Evolutionary conservation across 192 early-diverging fungal genomes (phyloP).

Genomic region (Backusella australiensis): DNA sequence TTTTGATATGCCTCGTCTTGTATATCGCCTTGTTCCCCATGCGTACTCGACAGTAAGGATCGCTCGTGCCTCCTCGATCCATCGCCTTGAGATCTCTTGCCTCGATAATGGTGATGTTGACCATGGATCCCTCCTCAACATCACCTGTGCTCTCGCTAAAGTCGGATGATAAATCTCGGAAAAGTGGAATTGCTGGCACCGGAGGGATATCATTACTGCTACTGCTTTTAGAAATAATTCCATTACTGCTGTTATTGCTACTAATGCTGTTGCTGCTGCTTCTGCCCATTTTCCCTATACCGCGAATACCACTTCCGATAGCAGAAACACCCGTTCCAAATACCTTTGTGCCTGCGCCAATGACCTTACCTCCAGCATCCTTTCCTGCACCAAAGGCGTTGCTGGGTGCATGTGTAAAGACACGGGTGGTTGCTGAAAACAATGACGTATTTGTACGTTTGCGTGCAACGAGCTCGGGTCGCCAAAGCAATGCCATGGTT

Average conservation of each 20-base stretch:
- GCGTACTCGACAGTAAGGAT: constrained; percentile 65
- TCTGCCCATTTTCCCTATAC: constrained; percentile 15
- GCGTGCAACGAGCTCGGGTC: constrained; percentile 42
- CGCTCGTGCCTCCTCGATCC: constrained; percentile 55
- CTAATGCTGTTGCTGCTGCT: constrained; percentile 26
- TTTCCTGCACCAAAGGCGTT: constrained; percentile 54
- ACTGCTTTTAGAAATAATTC: constrained; percentile 32
- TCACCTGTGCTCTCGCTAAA: neutral
- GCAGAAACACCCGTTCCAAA: constrained; percentile 18
- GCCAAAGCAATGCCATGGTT: constrained; percentile 57
- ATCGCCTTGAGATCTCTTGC: constrained; percentile 44
- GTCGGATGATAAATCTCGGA: neutral
- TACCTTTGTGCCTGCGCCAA: constrained; percentile 40
- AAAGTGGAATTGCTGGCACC: neutral
- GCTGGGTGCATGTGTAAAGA: constrained; percentile 49
- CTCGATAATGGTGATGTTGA: constrained; percentile 42
- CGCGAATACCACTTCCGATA: constrained; percentile 19
- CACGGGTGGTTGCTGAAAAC: constrained; percentile 36
- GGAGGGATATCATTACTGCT: constrained; percentile 29
- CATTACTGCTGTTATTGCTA: neutral
- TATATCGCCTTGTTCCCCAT: constrained; percentile 57
- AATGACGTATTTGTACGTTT: constrained; percentile 29
- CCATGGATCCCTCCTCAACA: constrained; percentile 31
- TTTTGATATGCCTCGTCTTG: constrained; percentile 72
- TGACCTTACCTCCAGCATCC: constrained; percentile 44